Conservation (phyloP, 2,329 filamentous ascomycete species). For the Colletotrichum gigasporum region DNA sequence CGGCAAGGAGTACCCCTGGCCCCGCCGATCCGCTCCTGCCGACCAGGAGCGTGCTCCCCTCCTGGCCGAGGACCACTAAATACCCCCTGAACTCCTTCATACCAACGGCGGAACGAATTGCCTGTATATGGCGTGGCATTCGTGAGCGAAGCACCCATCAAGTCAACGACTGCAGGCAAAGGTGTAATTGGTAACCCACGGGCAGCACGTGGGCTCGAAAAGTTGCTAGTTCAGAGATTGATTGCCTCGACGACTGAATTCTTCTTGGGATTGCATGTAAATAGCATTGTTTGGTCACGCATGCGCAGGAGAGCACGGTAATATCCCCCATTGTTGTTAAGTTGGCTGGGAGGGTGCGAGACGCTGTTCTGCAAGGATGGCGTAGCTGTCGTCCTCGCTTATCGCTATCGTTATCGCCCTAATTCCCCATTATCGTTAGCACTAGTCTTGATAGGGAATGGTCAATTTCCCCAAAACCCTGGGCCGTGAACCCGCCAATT, state of each 20-base stretch:
- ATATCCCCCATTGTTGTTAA: constrained; percentile 1
- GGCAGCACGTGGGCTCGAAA: background rate
- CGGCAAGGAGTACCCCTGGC: constrained; percentile 65
- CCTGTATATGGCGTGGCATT: background rate
- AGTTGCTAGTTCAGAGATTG: background rate
- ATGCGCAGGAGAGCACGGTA: constrained; percentile 5
- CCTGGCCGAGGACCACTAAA: constrained; percentile 55
- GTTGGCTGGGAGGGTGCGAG: background rate
- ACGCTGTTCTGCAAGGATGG: background rate
- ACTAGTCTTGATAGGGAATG: constrained; percentile 9
- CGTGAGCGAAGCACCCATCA: background rate
- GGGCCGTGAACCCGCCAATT: background rate
- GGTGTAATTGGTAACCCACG: background rate
- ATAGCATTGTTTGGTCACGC: constrained; percentile 15
- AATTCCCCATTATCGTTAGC: background rate
- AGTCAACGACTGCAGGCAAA: background rate
- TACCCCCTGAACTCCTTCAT: background rate
- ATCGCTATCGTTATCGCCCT: constrained; percentile 28
- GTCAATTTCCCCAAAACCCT: background rate
- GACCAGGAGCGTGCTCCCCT: constrained; percentile 71
- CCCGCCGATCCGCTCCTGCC: constrained; percentile 47
- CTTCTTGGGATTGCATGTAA: constrained; percentile 10
- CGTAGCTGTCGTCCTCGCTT: constrained; percentile 19
- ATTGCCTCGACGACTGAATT: constrained; percentile 1
- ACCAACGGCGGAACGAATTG: too few relatives aligned